Evolutionary conservation across 1,284 basidiomycete genomes (phyloP).

Genomic region (Hemileia vastatrix): DNA sequence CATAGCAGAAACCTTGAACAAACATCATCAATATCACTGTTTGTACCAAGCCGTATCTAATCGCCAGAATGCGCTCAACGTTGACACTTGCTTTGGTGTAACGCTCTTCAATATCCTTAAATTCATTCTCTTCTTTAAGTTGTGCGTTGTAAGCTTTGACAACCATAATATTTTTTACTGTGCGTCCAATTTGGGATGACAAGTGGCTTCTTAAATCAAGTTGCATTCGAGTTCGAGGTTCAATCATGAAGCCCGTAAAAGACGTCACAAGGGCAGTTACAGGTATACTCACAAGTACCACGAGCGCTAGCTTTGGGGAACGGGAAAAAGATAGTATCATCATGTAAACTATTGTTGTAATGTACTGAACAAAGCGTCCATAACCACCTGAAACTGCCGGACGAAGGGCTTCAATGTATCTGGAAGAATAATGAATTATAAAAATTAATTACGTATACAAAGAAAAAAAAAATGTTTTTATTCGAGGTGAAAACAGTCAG

Average conservation of each 20-base stretch:
- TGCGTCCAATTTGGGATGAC: constrained; percentile 68
- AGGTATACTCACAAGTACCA: constrained; percentile 85
- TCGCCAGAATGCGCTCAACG: constrained; percentile 65
- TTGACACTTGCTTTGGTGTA: constrained; percentile 50
- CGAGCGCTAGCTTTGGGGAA: constrained; percentile 73
- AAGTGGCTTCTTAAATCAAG: constrained; percentile 60
- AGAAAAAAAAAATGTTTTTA: too few relatives aligned
- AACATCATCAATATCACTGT: constrained; percentile 83
- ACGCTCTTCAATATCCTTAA: constrained; percentile 57
- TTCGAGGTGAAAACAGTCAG: too few relatives aligned
- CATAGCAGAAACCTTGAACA: constrained; percentile 95
- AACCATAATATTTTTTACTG: constrained; percentile 68
- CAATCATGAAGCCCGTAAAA: too few relatives aligned
- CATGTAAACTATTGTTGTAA: constrained; percentile 67
- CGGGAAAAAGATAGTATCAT: constrained; percentile 69
- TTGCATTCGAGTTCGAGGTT: constrained; percentile 62
- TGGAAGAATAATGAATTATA: constrained; percentile 46
- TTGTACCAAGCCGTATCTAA: constrained; percentile 61
- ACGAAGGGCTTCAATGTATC: constrained; percentile 92
- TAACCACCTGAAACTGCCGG: constrained; percentile 66
- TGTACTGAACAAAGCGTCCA: constrained; percentile 67
- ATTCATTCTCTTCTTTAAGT: constrained; percentile 52
- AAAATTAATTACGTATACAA: too few relatives aligned
- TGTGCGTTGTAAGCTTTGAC: constrained; percentile 94
- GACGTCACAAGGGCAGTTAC: constrained; percentile 49